Conservation (phyloP, 208 protist genomes). For the Acanthamoeba lenticulata region DNA sequence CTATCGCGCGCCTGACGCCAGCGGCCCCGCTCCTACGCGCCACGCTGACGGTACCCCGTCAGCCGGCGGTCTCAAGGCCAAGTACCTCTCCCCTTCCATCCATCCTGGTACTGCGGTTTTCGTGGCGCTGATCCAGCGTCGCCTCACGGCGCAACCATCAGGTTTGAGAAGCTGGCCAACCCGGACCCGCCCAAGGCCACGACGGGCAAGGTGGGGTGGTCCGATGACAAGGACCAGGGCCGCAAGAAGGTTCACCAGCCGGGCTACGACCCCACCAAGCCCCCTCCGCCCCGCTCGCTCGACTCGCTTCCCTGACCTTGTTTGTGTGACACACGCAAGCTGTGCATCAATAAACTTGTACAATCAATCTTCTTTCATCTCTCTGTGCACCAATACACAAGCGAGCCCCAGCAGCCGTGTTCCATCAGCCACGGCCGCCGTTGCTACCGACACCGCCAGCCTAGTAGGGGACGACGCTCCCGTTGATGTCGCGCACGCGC, state of each 20-base stretch:
- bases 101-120: background rate
- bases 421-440: no score
- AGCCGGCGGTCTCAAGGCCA: background rate
- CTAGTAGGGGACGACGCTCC: background rate
- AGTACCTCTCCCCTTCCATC: background rate
- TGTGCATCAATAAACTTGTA: no score
- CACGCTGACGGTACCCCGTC: background rate
- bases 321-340: no score
- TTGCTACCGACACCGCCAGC: no score
- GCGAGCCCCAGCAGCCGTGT: background rate
- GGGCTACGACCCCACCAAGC: conserved; percentile 53
- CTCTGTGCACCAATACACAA: no score
- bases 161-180: conserved; percentile 45
- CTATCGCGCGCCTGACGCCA: background rate
- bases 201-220: background rate
- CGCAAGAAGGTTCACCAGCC: conserved; percentile 49
- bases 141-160: background rate
- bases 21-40: background rate
- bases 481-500: background rate
- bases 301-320: conserved; percentile 2
- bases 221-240: conserved; percentile 12
- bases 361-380: no score
- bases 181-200: background rate
- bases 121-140: background rate
- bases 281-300: conserved; percentile 40